These are phyloP conservation scores for Fraxinus greggii DNA, from an alignment of 305 asterid genomes.

Conservation along the genomic window DNA sequence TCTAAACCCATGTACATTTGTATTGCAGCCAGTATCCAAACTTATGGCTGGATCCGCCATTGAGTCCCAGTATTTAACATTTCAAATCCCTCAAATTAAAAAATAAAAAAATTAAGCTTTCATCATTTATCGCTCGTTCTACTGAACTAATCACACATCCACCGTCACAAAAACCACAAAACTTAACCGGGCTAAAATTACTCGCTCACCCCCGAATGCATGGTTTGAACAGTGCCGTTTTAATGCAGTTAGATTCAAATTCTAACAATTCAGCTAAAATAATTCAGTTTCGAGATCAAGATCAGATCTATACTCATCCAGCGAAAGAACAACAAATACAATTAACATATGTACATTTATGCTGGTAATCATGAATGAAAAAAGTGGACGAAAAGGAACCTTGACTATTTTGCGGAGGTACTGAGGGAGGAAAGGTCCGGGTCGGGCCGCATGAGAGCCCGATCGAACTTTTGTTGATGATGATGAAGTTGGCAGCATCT, in stretches of 20 bases:
- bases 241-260: neutral
- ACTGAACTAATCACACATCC: neutral
- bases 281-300: conserved; percentile 27
- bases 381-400: conserved; percentile 38
- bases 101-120: conserved; percentile 9
- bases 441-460: conserved; percentile 54
- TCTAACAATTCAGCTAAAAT: neutral
- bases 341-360: neutral
- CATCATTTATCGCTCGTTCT: conserved; percentile 1
- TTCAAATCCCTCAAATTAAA: conserved; percentile 7
- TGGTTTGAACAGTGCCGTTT: neutral
- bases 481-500: conserved; percentile 80
- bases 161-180: neutral
- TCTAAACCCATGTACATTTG: too few relatives aligned
- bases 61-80: neutral
- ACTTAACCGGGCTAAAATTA: conserved; percentile 7
- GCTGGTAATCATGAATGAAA: neutral
- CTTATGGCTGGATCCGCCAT: too few relatives aligned
- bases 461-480: conserved; percentile 62
- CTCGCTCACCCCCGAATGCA: neutral
- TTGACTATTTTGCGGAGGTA: conserved; percentile 89
- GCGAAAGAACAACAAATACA: neutral
- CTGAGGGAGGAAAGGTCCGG: conserved; percentile 67
- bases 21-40: too few relatives aligned
- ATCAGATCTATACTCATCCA: conserved; percentile 42